Evolutionary conservation across 2,329 filamentous ascomycete species (phyloP).

Genomic region (Colletotrichum scovillei): DNA sequence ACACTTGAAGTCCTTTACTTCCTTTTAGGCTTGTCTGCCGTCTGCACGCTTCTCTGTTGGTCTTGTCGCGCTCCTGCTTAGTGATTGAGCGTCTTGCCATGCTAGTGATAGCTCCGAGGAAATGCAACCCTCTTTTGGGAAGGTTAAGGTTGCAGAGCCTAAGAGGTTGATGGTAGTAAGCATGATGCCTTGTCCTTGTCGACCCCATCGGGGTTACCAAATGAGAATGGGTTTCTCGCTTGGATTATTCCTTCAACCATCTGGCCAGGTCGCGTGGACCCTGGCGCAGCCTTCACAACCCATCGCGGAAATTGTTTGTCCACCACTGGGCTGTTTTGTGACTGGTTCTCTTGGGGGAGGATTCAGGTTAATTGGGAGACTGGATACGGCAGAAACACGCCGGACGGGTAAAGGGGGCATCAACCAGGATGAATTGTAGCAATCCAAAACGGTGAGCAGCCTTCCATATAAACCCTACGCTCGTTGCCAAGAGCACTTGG

Average conservation of each 20-base stretch:
- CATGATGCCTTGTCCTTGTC: not conserved
- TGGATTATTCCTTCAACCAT: not conserved
- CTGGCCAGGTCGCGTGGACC: not conserved
- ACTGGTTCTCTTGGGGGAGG: not conserved
- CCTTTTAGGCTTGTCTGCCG: no score
- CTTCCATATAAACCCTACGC: not conserved
- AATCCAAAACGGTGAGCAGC: not conserved
- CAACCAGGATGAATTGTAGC: not conserved
- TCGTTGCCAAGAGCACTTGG: not conserved
- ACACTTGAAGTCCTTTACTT: no score
- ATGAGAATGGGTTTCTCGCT: not conserved
- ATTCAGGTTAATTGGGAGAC: not conserved
- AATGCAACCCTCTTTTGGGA: not conserved
- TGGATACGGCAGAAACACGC: not conserved
- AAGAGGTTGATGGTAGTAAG: not conserved
- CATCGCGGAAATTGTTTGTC: conserved; percentile 5
- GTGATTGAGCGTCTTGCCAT: no score
- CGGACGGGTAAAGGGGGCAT: not conserved
- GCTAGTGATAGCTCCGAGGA: no score
- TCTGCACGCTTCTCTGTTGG: no score
- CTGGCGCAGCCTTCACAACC: not conserved
- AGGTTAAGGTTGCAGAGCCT: not conserved
- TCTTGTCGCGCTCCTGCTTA: no score
- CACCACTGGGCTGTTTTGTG: conserved; percentile 3
- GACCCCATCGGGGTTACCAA: not conserved